Conservation (phyloP, 345 rosid species). For the Eucalyptus grandis region DNA sequence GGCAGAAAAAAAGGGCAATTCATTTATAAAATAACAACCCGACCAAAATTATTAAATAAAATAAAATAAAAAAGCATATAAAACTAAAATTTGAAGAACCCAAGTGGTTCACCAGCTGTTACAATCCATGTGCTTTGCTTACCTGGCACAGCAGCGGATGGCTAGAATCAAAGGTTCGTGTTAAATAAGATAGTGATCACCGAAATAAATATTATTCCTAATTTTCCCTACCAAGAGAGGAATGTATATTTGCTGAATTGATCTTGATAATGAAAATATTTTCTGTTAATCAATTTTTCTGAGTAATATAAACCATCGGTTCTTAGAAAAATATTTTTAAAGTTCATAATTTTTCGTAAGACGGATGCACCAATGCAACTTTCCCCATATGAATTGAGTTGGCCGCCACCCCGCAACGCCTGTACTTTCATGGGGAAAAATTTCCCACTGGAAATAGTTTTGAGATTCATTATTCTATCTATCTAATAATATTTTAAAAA, state of each 20-base stretch:
- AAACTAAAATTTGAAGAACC: background rate
- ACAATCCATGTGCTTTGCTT: background rate
- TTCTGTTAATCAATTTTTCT: background rate
- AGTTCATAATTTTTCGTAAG: background rate
- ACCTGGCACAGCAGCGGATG: background rate
- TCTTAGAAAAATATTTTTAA: background rate
- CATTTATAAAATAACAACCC: background rate
- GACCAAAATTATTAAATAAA: background rate
- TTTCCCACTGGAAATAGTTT: background rate
- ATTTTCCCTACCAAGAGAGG: background rate
- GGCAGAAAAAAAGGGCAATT: background rate
- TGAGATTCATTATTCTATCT: background rate
- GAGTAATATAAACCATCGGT: rapidly evolving
- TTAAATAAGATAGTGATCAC: background rate
- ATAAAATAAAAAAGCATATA: background rate
- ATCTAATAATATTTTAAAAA: background rate
- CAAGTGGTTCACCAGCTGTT: background rate
- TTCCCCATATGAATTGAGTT: background rate
- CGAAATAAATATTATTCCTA: background rate
- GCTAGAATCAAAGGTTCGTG: background rate
- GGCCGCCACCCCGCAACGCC: background rate
- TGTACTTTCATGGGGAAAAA: background rate
- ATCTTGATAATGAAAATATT: background rate
- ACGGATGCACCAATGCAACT: background rate
- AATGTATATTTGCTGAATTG: background rate